Percentiles rank a stretch among this genome's conserved stretches.
Conservation (phyloP, 2,329 filamentous ascomycete species). For the Colletotrichum sp. region DNA sequence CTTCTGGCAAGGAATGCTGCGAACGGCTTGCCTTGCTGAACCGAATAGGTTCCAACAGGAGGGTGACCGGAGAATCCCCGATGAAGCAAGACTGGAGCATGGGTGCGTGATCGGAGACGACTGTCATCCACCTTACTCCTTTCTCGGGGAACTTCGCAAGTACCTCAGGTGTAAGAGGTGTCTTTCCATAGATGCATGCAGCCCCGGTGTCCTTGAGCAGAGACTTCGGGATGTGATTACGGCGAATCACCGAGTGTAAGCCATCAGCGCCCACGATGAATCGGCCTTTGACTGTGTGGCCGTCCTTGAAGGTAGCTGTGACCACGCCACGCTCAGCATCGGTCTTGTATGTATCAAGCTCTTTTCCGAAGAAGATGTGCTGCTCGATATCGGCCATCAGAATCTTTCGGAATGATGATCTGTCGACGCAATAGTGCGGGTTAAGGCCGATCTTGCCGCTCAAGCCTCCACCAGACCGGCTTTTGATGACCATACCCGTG, state of each 20-base stretch:
- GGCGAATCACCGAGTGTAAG: conserved; percentile 64
- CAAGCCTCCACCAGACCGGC: conserved; percentile 50
- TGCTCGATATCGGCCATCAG: not conserved
- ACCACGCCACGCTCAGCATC: conserved; percentile 61
- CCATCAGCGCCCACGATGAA: conserved; percentile 69
- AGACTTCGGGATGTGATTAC: conserved; percentile 36
- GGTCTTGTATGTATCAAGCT: conserved; percentile 9
- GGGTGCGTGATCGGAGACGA: not conserved
- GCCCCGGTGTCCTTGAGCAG: not conserved
- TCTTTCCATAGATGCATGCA: not conserved
- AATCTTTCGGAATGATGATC: not conserved
- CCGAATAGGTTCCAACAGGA: not conserved
- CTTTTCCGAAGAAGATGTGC: not conserved
- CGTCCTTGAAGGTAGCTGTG: conserved; percentile 63
- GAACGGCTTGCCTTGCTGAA: not conserved
- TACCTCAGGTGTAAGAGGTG: not conserved
- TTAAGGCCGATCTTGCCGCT: conserved; percentile 53
- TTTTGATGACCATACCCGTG: not conserved
- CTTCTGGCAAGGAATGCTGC: not conserved
- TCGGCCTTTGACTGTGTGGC: conserved; percentile 60
- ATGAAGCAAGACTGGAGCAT: not conserved
- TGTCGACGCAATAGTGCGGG: conserved; percentile 56
- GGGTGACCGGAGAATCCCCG: not conserved
- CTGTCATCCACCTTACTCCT: not conserved
- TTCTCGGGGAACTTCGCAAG: not conserved